Conservation (phyloP, 192 early-diverging fungal species). For the Umbelopsis vinacea region DNA sequence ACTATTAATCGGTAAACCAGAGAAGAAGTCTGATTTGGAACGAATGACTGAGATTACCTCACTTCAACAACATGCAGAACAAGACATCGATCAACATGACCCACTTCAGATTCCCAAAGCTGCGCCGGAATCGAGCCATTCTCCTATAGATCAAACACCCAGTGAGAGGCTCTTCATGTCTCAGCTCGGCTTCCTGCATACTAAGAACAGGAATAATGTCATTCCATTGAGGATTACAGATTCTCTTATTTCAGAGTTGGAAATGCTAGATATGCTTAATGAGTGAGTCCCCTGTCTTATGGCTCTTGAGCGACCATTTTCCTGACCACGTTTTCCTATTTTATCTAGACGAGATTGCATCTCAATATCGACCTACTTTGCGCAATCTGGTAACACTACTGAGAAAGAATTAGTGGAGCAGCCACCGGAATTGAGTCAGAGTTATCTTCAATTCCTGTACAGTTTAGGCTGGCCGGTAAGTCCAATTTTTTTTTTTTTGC, state of each 20-base stretch:
- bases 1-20: not conserved
- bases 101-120: not conserved
- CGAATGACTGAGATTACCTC: not conserved
- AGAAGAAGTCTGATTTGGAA: constrained; percentile 6
- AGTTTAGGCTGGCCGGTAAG: constrained; percentile 74
- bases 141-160: constrained; percentile 28
- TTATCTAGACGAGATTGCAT: constrained; percentile 76
- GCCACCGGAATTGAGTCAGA: constrained; percentile 47
- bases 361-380: constrained; percentile 66
- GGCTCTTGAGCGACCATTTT: too few relatives aligned
- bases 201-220: constrained; percentile 62
- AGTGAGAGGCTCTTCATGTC: constrained; percentile 66
- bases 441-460: constrained; percentile 73
- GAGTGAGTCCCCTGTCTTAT: constrained; percentile 52
- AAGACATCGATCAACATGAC: not conserved
- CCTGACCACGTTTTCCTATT: too few relatives aligned
- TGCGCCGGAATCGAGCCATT: not conserved
- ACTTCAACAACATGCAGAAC: not conserved
- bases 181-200: constrained; percentile 66
- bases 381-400: constrained; percentile 51
- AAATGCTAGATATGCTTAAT: constrained; percentile 61
- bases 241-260: constrained; percentile 61
- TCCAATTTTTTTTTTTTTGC: not conserved
- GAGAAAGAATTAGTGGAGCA: constrained; percentile 58
- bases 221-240: constrained; percentile 71